Evolutionary conservation across 306 rosid genomes (phyloP), one percentile per base, ranked within the genome.

Genomic region (Prunus fruticosa): DNA sequence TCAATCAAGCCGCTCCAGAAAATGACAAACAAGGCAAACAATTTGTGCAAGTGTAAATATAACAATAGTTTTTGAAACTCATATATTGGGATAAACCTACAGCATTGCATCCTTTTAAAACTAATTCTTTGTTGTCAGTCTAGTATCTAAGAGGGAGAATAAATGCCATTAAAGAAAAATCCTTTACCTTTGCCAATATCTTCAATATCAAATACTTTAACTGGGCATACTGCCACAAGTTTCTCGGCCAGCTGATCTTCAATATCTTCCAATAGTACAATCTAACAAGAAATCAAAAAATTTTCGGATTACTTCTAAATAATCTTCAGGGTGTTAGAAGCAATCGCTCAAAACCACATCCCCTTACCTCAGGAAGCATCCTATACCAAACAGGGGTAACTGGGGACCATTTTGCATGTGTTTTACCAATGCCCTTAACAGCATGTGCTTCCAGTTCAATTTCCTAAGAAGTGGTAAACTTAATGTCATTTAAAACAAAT

Each of bases 341-440:
- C 72, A 76, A 78, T 14, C 49, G 30, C 63, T 54, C 45, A 57
- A 65, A 22, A 28, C 49, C 47, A 71, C 50, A 78, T 74, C 69
- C 46, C 38, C 79, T 63, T 84, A 91, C 98, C 98, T 93, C 98
- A 0, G 99, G 99, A 79, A 95, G 97, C 99, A 95, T 95, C 81
- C 90, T 82, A 84, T 92, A 95, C 99, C 99, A 95, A 78, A 95
- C 96, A 76, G 99, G 93, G 53, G 91, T 90, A 84, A 92, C 99
- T 0, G 99, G 99, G 7, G 97, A 95, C 97, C 99, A 95, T 80
- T 95, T 95, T 80, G 99, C 97, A 72, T 95, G 99, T 56, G 91
- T 89, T 89, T 82, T 90, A 78, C 99, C 99, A 68, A 90, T 30
- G 61, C 99, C 99, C 89, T 95, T 95, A 65, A 95, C 97, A 69